These are phyloP conservation scores for Begonia fuchsioides DNA, from an alignment of 306 rosid species.

Conservation along the genomic window DNA sequence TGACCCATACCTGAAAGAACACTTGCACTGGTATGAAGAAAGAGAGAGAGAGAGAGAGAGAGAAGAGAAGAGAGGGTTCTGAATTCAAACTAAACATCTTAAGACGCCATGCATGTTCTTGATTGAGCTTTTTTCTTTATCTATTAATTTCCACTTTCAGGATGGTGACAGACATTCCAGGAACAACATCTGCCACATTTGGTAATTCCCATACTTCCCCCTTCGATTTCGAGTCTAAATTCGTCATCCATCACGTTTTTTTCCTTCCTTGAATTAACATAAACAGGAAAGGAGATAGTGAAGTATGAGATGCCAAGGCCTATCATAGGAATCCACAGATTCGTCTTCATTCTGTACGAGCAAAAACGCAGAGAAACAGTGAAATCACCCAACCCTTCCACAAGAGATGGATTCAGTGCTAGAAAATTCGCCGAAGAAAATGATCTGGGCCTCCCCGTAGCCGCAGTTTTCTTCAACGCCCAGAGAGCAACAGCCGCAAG, in stretches of 20 bases:
- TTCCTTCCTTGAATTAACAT: not conserved
- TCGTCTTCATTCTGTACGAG: constrained; percentile 61
- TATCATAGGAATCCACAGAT: constrained; percentile 82
- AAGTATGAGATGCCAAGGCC: constrained; percentile 70
- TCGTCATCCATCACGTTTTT: not conserved
- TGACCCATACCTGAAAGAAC: constrained; percentile 85
- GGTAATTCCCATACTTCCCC: constrained; percentile 24
- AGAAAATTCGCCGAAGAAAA: constrained; percentile 44
- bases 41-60: not conserved
- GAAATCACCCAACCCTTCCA: constrained; percentile 27
- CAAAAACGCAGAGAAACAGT: constrained; percentile 49
- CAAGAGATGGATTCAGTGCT: constrained; percentile 48
- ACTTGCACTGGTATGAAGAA: constrained; percentile 79
- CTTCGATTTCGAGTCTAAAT: not conserved
- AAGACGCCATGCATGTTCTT: not conserved
- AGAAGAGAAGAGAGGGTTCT: not conserved
- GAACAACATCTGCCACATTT: constrained; percentile 71
- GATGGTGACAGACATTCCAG: constrained; percentile 87
- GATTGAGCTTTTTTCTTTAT: not conserved
- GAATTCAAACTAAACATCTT: too few relatives aligned
- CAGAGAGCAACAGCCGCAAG: constrained; percentile 82
- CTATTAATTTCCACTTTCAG: constrained; percentile 21
- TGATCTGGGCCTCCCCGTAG: constrained; percentile 65
- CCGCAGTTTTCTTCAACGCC: constrained; percentile 81
- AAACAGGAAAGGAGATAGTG: constrained; percentile 54